Evolutionary conservation across 2,329 filamentous ascomycete species (phyloP).

Genomic region (Fusarium abutilonis): DNA sequence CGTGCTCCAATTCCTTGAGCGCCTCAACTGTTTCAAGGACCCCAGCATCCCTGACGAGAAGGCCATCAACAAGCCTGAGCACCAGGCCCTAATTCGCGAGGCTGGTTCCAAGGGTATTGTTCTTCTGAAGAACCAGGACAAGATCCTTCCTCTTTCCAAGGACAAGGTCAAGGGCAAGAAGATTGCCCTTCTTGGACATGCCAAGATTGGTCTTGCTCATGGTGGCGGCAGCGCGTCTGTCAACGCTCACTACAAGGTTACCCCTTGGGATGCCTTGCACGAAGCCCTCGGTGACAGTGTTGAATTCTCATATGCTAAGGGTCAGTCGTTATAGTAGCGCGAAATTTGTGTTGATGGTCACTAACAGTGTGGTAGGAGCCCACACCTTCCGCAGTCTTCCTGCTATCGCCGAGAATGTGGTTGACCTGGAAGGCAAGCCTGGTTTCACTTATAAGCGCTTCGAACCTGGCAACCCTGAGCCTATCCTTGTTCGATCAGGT

Average conservation of each 20-base stretch:
- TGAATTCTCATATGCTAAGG: slow-evolving; percentile 47
- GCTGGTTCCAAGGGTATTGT: slow-evolving; percentile 64
- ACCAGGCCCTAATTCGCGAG: slow-evolving; percentile 45
- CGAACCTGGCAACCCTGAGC: slow-evolving; percentile 42
- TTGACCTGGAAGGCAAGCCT: slow-evolving; percentile 47
- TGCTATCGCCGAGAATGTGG: slow-evolving; percentile 42
- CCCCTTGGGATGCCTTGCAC: slow-evolving; percentile 48
- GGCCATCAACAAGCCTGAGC: slow-evolving; percentile 48
- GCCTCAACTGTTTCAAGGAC: slow-evolving; percentile 46
- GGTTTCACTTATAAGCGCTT: slow-evolving; percentile 49
- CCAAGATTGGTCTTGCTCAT: slow-evolving; percentile 49
- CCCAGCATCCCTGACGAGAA: slow-evolving; percentile 43
- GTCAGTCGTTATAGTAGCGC: slow-evolving; percentile 13
- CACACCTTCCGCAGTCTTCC: slow-evolving; percentile 44
- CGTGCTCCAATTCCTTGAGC: slow-evolving; percentile 46
- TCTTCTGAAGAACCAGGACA: slow-evolving; percentile 69
- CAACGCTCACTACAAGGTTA: slow-evolving; percentile 50
- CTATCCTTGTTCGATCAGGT: slow-evolving; percentile 41
- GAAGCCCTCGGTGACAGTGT: slow-evolving; percentile 43
- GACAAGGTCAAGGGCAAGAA: slow-evolving; percentile 48
- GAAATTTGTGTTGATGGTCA: rapidly evolving
- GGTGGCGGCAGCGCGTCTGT: slow-evolving; percentile 53
- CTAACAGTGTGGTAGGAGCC: slow-evolving; percentile 36
- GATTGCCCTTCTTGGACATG: slow-evolving; percentile 49
- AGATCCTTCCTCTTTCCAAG: slow-evolving; percentile 64